Base-by-base conservation (phyloP, 2,329 filamentous ascomycete genomes). In the Verticillium alfalfae region DNA sequence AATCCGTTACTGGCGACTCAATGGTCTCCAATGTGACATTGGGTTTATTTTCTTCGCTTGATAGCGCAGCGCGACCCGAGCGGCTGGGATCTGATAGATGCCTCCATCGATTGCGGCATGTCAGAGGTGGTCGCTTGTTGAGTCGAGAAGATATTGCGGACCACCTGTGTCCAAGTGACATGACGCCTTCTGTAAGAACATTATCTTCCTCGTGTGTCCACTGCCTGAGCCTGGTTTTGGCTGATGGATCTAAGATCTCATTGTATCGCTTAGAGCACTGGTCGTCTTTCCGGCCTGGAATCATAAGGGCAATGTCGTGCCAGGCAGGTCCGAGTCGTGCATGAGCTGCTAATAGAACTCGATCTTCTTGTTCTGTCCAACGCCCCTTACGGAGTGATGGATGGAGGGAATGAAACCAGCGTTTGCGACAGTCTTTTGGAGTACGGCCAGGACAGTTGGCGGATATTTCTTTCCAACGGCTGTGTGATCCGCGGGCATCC, bases 381-480 rank as follows among this genome's bases (percentile, higher is more conserved):
- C 69, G 57, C 3, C 70, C 70, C 26, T 71, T 71, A 6, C 70
- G 65, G 13, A 71, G 45, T 1, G 70, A 70, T 2, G 70, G 70
- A 26, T 71, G 68, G 5, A 71, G 64, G 9, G 70, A 71, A 57
- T 71, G 70, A 65, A 71, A 70, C 70, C 70, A 71, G 39, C 70
- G 66, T 64, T 71, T 71, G 2, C 70, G 65, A 36, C 70, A 71
- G 41, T 70, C 70, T 68, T 71, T 71, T n/a, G 69, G 66, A 15
- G 70, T 70, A 8, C 70, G 65, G 3, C 68, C 67, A 8, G 68
- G 63, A 12, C 71, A 60, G 6, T 65, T 66, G 5, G 66, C 59
- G 16, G 70, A 64, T 56, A 71, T 69, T 34, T 71, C 69, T 58
- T 70, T 71, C 70, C 70, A 71, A 31, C 66, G 64, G n/a, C 69